A percentile compares a stretch with the other conserved stretches of the same genome.
Conservation (phyloP, 2,329 filamentous ascomycete genomes). For the Fonsecaea pedrosoi region DNA sequence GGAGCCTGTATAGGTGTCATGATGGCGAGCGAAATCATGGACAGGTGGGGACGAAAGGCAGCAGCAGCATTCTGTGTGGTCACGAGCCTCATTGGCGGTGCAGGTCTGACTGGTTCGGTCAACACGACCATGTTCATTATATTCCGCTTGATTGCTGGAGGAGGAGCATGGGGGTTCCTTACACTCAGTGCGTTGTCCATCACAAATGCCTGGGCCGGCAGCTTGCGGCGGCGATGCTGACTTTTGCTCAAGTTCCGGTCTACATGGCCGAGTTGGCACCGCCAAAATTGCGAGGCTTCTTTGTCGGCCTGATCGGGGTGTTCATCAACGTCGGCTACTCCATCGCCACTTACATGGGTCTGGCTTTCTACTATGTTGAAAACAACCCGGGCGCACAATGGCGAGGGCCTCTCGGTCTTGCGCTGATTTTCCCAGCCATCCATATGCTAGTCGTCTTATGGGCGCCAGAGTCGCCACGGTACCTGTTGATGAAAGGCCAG, state of each 20-base stretch:
- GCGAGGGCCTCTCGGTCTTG: conserved; percentile 10
- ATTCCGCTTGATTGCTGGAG: conserved; percentile 41
- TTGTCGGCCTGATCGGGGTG: conserved; percentile 14
- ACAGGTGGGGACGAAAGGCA: conserved; percentile 42
- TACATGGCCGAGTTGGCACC: conserved; percentile 19
- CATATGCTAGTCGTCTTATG: conserved; percentile 26
- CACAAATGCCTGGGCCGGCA: not conserved
- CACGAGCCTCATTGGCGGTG: conserved; percentile 2
- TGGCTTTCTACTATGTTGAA: conserved; percentile 16
- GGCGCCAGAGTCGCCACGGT: conserved; percentile 42
- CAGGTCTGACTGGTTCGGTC: not conserved
- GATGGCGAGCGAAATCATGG: conserved; percentile 5
- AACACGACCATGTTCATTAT: conserved; percentile 23
- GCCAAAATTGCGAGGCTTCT: conserved; percentile 18
- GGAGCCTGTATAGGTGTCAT: conserved; percentile 9
- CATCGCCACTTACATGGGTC: conserved; percentile 20
- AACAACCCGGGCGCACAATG: conserved; percentile 3
- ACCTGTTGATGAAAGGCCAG: conserved; percentile 39
- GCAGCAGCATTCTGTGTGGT: conserved; percentile 3
- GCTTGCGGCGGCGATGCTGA: not conserved
- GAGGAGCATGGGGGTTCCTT: conserved; percentile 5
- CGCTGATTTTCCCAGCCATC: conserved; percentile 4
- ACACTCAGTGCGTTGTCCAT: conserved; percentile 2
- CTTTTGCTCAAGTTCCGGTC: not conserved
- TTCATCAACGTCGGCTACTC: conserved; percentile 14